Conservation (phyloP, 805 yeast genomes). For the Hermanozyma aechmeae region DNA sequence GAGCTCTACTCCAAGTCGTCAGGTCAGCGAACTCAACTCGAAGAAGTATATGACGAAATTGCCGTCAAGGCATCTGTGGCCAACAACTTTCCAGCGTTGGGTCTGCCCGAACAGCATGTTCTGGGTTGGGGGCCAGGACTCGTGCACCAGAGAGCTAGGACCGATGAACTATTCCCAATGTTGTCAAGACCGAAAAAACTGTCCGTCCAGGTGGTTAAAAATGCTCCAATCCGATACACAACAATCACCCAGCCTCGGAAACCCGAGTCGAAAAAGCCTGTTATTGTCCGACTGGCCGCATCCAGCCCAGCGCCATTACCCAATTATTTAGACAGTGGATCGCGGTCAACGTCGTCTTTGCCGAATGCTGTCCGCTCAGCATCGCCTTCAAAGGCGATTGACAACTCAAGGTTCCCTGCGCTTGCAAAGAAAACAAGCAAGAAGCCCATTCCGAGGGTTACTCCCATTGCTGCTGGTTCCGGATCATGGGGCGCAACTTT, state of each 20-base stretch:
- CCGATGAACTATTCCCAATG: slow-evolving; percentile 24
- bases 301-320: too few relatives aligned
- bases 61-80: too few relatives aligned
- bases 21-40: slow-evolving; percentile 31
- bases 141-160: slow-evolving; percentile 2
- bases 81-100: too few relatives aligned
- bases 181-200: slow-evolving; percentile 19
- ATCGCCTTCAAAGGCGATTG: too few relatives aligned
- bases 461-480: slow-evolving; percentile 24
- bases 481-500: slow-evolving; percentile 10
- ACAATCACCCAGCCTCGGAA: slow-evolving; percentile 14
- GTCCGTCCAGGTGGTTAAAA: slow-evolving; percentile 7
- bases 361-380: too few relatives aligned
- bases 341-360: too few relatives aligned
- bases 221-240: slow-evolving; percentile 26
- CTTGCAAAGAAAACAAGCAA: slow-evolving; percentile 30
- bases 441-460: slow-evolving; percentile 47
- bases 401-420: slow-evolving; percentile 45
- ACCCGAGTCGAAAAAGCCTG: slow-evolving; percentile 5
- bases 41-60: slow-evolving; percentile 13
- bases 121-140: slow-evolving; percentile 18
- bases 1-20: slow-evolving; percentile 46
- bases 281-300: too few relatives aligned
- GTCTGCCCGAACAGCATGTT: slow-evolving; percentile 4
- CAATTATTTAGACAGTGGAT: too few relatives aligned